These are phyloP conservation scores for Saccharomycopsis lassenensis DNA, from an alignment of 805 yeast genomes.

Conservation along the genomic window DNA sequence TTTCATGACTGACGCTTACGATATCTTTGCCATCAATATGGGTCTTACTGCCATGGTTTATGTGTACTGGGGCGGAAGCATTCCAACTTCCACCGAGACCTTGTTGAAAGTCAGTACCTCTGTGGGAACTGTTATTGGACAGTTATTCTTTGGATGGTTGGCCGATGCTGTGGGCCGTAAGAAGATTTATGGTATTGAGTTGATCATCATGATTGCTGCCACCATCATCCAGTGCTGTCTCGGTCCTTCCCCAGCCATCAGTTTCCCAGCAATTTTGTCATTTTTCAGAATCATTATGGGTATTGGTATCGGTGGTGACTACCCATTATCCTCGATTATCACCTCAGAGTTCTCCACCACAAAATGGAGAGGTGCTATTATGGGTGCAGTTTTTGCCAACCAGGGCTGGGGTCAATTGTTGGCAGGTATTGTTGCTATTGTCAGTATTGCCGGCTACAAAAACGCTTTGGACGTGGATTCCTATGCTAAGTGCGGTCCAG, in stretches of 20 bases:
- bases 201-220: conserved; percentile 73
- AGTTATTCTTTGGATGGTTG: conserved; percentile 68
- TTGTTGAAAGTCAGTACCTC: conserved; percentile 81
- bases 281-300: conserved; percentile 84
- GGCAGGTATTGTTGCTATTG: conserved; percentile 75
- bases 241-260: conserved; percentile 62
- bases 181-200: conserved; percentile 76
- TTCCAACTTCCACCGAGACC: conserved; percentile 66
- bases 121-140: conserved; percentile 91
- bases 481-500: conserved; percentile 49
- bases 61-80: conserved; percentile 55
- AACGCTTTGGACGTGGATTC: conserved; percentile 42
- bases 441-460: conserved; percentile 71
- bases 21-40: conserved; percentile 81
- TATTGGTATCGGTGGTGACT: conserved; percentile 96
- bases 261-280: conserved; percentile 61
- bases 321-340: conserved; percentile 87
- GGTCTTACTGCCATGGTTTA: conserved; percentile 70
- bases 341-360: conserved; percentile 90
- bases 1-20: conserved; percentile 86
- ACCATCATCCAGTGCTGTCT: conserved; percentile 67
- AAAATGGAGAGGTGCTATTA: conserved; percentile 96
- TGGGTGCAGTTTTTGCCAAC: conserved; percentile 93
- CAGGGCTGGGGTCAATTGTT: conserved; percentile 94
- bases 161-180: conserved; percentile 84